Percentiles rank a stretch among this genome's conserved stretches.
Evolutionary conservation across 345 rosid species (phyloP).

Genomic region (Heritiera littoralis): DNA sequence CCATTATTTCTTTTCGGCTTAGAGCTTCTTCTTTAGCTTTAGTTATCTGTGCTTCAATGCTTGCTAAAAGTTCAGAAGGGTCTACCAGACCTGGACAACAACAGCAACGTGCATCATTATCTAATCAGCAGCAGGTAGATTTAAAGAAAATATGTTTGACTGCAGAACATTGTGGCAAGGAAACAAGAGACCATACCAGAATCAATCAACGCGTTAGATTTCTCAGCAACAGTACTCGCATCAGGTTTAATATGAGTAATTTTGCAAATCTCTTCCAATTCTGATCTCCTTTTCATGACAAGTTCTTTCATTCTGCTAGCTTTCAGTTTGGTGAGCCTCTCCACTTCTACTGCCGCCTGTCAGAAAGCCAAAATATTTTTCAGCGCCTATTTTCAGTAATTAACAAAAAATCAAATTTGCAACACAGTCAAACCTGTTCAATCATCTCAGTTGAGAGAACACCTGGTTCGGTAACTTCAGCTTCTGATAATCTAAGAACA

Average conservation of each 20-base stretch:
- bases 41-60: slow-evolving; percentile 71
- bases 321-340: slow-evolving; percentile 70
- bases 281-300: slow-evolving; percentile 83
- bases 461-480: slow-evolving; percentile 61
- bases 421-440: slow-evolving; percentile 58
- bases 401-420: slow-evolving; percentile 2
- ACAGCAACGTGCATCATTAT: slow-evolving; percentile 7
- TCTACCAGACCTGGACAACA: slow-evolving; percentile 76
- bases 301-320: slow-evolving; percentile 96
- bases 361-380: slow-evolving; percentile 22
- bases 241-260: slow-evolving; percentile 81
- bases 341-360: slow-evolving; percentile 90
- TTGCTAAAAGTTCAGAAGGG: slow-evolving; percentile 85
- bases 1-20: slow-evolving; percentile 93
- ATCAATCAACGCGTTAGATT: slow-evolving; percentile 87
- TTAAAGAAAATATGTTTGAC: background rate
- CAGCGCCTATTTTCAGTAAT: background rate
- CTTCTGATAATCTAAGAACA: slow-evolving; percentile 62
- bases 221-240: slow-evolving; percentile 84
- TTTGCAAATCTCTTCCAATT: slow-evolving; percentile 75
- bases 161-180: background rate
- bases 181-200: slow-evolving; percentile 53
- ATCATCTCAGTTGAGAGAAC: slow-evolving; percentile 68
- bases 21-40: slow-evolving; percentile 80
- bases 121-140: slow-evolving; percentile 8